Conservation (phyloP, 2,329 filamentous ascomycete species). For the Alternaria ethzedia region DNA sequence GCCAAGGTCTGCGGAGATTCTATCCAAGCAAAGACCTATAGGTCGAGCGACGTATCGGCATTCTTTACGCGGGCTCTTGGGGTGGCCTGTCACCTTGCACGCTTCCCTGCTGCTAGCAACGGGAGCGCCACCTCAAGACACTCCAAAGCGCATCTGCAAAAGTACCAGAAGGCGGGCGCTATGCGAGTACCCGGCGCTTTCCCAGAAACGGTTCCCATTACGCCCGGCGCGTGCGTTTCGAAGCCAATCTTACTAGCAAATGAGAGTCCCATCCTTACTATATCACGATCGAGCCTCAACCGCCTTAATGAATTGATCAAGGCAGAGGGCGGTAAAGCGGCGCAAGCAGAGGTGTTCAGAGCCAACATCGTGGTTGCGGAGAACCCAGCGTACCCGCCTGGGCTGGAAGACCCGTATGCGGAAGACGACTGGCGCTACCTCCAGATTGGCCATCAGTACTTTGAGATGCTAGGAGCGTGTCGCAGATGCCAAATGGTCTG, state of each 20-base stretch:
- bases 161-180: slow-evolving; percentile 43
- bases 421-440: slow-evolving; percentile 81
- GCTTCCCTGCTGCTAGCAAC: slow-evolving; percentile 72
- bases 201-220: slow-evolving; percentile 52
- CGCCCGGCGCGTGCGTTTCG: slow-evolving; percentile 58
- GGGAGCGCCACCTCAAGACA: slow-evolving; percentile 64
- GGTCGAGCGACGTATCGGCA: slow-evolving; percentile 65
- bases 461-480: slow-evolving; percentile 81
- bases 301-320: slow-evolving; percentile 76
- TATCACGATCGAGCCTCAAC: slow-evolving; percentile 80
- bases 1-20: slow-evolving; percentile 85
- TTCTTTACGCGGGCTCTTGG: slow-evolving; percentile 81
- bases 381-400: slow-evolving; percentile 50
- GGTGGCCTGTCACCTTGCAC: slow-evolving; percentile 81
- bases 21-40: slow-evolving; percentile 74
- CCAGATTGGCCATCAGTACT: slow-evolving; percentile 67
- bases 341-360: slow-evolving; percentile 78
- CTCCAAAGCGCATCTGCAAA: slow-evolving; percentile 73
- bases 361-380: slow-evolving; percentile 81
- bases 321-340: slow-evolving; percentile 65
- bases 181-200: slow-evolving; percentile 61
- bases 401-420: slow-evolving; percentile 67
- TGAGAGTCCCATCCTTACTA: slow-evolving; percentile 88
- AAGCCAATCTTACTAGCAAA: slow-evolving; percentile 82
- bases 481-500: slow-evolving; percentile 96